Conservation (phyloP, 495 filamentous ascomycete species). For the Talaromyces borbonicus region DNA sequence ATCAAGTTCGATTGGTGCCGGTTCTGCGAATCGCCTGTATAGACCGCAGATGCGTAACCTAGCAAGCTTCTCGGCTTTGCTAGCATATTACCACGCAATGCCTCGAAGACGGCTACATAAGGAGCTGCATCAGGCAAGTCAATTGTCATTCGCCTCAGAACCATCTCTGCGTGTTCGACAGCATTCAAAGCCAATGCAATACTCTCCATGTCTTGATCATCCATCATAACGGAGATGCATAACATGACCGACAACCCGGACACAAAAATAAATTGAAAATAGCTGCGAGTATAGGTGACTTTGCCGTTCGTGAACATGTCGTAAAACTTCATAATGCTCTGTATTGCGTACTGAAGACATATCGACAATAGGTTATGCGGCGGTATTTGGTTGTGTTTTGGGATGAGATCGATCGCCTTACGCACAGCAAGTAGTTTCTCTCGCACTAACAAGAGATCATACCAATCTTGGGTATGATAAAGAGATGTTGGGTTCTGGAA, state of each 20-base stretch:
- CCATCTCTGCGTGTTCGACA: constrained; percentile 8
- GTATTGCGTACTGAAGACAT: constrained; percentile 14
- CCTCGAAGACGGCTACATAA: constrained; percentile 20
- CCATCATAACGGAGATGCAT: constrained; percentile 15
- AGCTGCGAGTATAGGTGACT: constrained; percentile 21
- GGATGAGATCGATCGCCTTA: constrained; percentile 20
- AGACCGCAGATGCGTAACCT: constrained; percentile 12
- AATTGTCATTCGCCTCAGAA: constrained; percentile 13
- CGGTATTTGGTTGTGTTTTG: constrained; percentile 13
- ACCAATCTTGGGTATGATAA: constrained; percentile 21
- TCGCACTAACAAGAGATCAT: constrained; percentile 17
- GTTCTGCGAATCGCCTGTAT: background rate
- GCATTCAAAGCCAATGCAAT: constrained; percentile 11
- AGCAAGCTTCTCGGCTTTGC: background rate
- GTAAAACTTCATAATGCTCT: constrained; percentile 15
- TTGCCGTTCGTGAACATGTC: constrained; percentile 13
- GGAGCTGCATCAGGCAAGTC: constrained; percentile 17
- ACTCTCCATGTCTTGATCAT: constrained; percentile 7
- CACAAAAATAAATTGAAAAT: constrained; percentile 21
- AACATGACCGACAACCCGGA: constrained; percentile 20
- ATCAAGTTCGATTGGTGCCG: background rate
- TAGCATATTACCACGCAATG: constrained; percentile 7
- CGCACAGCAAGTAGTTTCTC: constrained; percentile 15
- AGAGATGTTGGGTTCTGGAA: constrained; percentile 13
- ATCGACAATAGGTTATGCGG: constrained; percentile 15